These are phyloP conservation scores for Aspergillus diversus DNA, from an alignment of 495 filamentous ascomycete species.

Conservation along the genomic window DNA sequence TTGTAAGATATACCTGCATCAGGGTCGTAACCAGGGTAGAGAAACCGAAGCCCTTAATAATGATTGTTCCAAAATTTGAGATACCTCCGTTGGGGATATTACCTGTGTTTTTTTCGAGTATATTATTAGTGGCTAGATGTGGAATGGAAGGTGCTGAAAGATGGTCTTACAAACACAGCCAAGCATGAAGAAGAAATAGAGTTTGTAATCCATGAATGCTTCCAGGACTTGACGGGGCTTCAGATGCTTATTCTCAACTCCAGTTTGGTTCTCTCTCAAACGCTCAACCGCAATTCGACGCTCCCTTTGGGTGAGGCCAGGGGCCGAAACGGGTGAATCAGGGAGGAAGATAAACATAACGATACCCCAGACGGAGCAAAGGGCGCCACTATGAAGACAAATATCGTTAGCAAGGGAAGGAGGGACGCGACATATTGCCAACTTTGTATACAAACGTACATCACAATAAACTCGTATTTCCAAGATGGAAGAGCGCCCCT, in stretches of 20 bases:
- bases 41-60: conserved; percentile 66
- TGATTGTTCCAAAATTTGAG: conserved; percentile 62
- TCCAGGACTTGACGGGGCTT: conserved; percentile 63
- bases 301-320: conserved; percentile 58
- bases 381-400: conserved; percentile 41
- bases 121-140: background rate
- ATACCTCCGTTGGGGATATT: conserved; percentile 55
- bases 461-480: conserved; percentile 60
- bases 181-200: conserved; percentile 64
- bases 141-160: background rate
- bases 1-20: conserved; percentile 40
- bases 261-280: conserved; percentile 63
- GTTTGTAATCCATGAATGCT: conserved; percentile 61
- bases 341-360: conserved; percentile 64
- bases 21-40: conserved; percentile 53
- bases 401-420: conserved; percentile 26
- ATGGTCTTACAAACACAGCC: conserved; percentile 44
- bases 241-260: conserved; percentile 66
- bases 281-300: conserved; percentile 62
- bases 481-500: conserved; percentile 55
- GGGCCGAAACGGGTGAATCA: conserved; percentile 64
- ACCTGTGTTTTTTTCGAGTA: conserved; percentile 24
- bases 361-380: conserved; percentile 60
- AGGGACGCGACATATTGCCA: background rate
- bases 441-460: conserved; percentile 27